Base-by-base conservation (phyloP, 768 basidiomycete species). In the Boletus pseudopeckii region DNA sequence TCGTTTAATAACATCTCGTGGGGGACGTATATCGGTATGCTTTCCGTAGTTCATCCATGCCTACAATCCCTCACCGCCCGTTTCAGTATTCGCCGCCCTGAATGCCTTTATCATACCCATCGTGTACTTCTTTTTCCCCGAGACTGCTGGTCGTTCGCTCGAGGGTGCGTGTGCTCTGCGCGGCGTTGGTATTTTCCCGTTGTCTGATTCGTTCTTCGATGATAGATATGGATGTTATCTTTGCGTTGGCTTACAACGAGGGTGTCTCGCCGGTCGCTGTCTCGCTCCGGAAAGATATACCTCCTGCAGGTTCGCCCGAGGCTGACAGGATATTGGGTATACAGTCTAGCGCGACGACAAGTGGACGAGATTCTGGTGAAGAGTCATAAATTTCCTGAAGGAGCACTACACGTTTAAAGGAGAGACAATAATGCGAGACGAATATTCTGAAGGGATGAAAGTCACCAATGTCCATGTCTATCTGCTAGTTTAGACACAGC, bases 61-160 rank as follows among this genome's bases (percentile, higher is more conserved):
- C 18, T 9, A 17, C 44, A 2, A 37, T 2, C 28, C 15, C 45
- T 57, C 45, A 53, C 10, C 0, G 1, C 2, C 2, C 4, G 0
- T 24, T 46, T 14, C 32, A 77, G 77, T 83, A 20, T 84, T 84
- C 58, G 82, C 82, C 0, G 72, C 73, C 0, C 62, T 84, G 44
- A 84, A 84, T 54, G 81, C 81, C 5, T 72, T 80, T 48, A 79
- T 84, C 52, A 71, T 83, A 30, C 82, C 82, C 20, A 59, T 77
- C 15, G 80, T 84, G 4, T 85, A 84, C 61, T 62, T 82, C 46
- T 84, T 80, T 71, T 83, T 83, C 70, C 83, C 74, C 55, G 82
- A 84, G 69, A 84, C 82, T 4, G 77, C 81, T 17, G 80, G 81
- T 24, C 77, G 80, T 40, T 83, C 81, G 0, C 65, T 83, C 15